Conservation (phyloP, 345 rosid genomes). For the Salix exigua region DNA sequence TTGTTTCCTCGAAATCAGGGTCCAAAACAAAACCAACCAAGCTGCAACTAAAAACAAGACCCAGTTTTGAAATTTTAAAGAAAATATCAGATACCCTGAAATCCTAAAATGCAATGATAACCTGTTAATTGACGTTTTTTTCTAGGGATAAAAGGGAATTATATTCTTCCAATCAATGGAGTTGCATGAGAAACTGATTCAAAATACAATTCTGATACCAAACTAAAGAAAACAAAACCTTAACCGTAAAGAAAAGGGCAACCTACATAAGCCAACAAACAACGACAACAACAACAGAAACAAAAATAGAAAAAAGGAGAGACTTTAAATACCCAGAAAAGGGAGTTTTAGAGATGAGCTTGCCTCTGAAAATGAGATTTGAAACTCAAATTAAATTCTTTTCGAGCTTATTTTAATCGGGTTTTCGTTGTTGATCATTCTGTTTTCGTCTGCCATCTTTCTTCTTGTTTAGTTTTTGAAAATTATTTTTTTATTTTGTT, state of each 20-base stretch:
- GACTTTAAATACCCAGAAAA: background rate
- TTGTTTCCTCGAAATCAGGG: background rate
- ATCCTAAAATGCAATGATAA: background rate
- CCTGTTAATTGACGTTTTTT: background rate
- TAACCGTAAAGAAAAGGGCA: background rate
- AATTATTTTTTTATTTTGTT: background rate
- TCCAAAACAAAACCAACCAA: background rate
- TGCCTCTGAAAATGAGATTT: background rate
- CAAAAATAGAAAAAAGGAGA: background rate
- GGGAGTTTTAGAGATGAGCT: background rate
- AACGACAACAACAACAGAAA: too few relatives aligned
- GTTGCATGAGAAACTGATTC: background rate
- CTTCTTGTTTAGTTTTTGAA: background rate
- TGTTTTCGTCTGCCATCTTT: background rate
- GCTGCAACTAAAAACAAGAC: background rate
- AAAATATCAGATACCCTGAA: background rate
- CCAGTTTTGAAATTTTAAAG: background rate
- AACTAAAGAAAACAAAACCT: background rate
- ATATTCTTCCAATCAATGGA: background rate
- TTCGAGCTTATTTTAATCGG: background rate
- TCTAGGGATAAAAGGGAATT: background rate
- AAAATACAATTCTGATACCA: background rate
- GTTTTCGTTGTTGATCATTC: background rate
- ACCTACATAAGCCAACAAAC: background rate
- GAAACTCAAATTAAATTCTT: background rate